Base-by-base conservation (phyloP, 768 basidiomycete species). In the Gloeophyllum trabeum region DNA sequence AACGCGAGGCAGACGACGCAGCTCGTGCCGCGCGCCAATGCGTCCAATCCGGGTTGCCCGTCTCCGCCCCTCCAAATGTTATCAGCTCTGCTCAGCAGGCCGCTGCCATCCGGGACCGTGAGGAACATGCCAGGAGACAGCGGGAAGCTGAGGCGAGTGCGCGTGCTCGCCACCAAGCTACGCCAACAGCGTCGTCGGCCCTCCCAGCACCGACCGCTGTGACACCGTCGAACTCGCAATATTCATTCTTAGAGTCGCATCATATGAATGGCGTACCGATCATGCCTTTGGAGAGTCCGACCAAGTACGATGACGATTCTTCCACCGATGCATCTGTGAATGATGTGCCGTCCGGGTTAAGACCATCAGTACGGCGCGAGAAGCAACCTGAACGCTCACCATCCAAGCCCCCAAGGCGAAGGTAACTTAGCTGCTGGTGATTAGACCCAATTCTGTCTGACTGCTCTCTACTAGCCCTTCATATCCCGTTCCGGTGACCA, bases 261-360 rank as follows among this genome's bases (percentile, higher is more conserved):
- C 28, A 32, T 32, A 32, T 10, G 19, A 25, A 49, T 32, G 43
- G 42, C 22, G 35, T 53, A 4, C 41, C 47, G 10, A 38, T 47
- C 41, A 65, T 82, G 63, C 80, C 83, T n/a, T 58, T 82, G 12
- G 76, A 86, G 57, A 79, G 68, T 48, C 82, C 81, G 25, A 66
- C 65, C 16, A 63, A 64, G 53, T 73, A 65, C 52, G 76, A 71
- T 21, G 70, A 61, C 35, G 65, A 71, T 48, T 66, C 58, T 43
- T 66, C 57, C 4, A 64, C 65, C 21, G 76, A 71, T 47, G 70
- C 75, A 47, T 59, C 68, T 24, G 51, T 67, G 13, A 48, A 56
- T 49, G 25, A 59, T 7, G 36, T 10, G 36, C 36, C 10, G 36
- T 21, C 36, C n/a, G n/a, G n/a, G 28, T 32, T 21, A 37, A 13